These are phyloP conservation scores for Pythium insidiosum DNA, from an alignment of 352 stramenopile species.

Conservation along the genomic window DNA sequence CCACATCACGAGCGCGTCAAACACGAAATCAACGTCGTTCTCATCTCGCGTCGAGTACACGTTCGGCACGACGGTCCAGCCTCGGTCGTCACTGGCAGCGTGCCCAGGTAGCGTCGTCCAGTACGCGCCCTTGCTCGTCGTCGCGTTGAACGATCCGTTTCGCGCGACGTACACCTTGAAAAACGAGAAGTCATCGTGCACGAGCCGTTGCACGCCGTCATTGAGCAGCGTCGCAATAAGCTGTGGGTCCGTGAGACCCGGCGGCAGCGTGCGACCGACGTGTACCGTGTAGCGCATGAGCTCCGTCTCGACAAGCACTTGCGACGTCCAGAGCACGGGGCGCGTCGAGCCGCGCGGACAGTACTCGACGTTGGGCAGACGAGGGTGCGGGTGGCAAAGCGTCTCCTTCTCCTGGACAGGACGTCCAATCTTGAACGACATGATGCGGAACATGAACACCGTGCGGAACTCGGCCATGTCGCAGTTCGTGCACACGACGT, in stretches of 20 bases:
- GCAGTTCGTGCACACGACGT: slow-evolving; percentile 7
- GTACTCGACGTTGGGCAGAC: slow-evolving; percentile 2
- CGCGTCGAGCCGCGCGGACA: background rate
- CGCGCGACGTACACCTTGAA: slow-evolving; percentile 5
- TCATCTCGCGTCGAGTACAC: background rate
- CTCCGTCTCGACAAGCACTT: background rate
- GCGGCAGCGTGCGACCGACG: background rate
- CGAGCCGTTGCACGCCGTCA: background rate
- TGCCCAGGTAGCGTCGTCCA: background rate
- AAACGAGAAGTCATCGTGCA: background rate
- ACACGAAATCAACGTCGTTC: background rate
- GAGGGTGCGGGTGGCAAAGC: background rate
- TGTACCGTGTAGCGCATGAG: too few relatives aligned
- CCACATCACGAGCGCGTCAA: slow-evolving; percentile 7
- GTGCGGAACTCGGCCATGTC: slow-evolving; percentile 1
- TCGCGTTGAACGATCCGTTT: background rate
- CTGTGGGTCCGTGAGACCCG: background rate
- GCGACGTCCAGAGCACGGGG: slow-evolving; percentile 1
- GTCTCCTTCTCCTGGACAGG: background rate
- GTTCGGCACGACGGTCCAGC: background rate
- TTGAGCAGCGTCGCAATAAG: background rate
- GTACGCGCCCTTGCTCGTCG: background rate
- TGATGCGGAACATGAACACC: slow-evolving; percentile 4
- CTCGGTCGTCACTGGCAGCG: background rate
- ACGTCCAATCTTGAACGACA: slow-evolving; percentile 4